Conservation (phyloP, 139 green algal genomes). For the Nannochloris sp. region DNA sequence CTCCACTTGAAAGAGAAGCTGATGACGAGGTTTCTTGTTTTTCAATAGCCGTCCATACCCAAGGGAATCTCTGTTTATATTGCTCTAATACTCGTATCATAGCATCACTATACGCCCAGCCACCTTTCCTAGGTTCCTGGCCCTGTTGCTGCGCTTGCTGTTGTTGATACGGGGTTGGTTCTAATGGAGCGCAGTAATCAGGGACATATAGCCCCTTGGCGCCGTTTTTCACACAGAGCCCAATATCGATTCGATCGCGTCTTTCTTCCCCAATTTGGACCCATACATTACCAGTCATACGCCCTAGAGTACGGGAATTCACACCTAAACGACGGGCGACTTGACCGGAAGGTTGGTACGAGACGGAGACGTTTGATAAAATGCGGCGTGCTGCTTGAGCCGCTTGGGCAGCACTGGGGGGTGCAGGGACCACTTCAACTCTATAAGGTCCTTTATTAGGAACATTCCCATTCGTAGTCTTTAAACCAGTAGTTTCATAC, state of each 20-base stretch:
- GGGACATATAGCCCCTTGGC: slow-evolving; percentile 66
- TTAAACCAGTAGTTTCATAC: background rate
- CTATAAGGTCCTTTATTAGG: slow-evolving; percentile 11
- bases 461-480: background rate
- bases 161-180: background rate
- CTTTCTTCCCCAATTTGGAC: slow-evolving; percentile 34
- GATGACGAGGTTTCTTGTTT: background rate
- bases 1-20: background rate
- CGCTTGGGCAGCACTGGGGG: slow-evolving; percentile 10
- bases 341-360: slow-evolving; percentile 42
- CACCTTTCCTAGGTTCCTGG: slow-evolving; percentile 2
- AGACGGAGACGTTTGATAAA: slow-evolving; percentile 24
- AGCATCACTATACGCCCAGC: slow-evolving; percentile 67
- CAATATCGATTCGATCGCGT: slow-evolving; percentile 62
- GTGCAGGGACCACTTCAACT: slow-evolving; percentile 24
- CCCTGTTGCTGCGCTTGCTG: background rate
- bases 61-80: slow-evolving; percentile 53
- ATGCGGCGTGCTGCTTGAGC: slow-evolving; percentile 29
- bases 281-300: slow-evolving; percentile 66
- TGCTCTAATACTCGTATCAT: slow-evolving; percentile 43
- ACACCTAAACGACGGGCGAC: slow-evolving; percentile 40
- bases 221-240: slow-evolving; percentile 68
- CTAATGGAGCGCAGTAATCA: slow-evolving; percentile 30
- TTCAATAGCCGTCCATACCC: slow-evolving; percentile 42
- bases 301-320: slow-evolving; percentile 50